Percentiles rank a stretch among this genome's conserved stretches.
These are phyloP conservation scores for Yamadazyma atmosphaerica DNA, from an alignment of 1,139 yeast species.

Conservation along the genomic window DNA sequence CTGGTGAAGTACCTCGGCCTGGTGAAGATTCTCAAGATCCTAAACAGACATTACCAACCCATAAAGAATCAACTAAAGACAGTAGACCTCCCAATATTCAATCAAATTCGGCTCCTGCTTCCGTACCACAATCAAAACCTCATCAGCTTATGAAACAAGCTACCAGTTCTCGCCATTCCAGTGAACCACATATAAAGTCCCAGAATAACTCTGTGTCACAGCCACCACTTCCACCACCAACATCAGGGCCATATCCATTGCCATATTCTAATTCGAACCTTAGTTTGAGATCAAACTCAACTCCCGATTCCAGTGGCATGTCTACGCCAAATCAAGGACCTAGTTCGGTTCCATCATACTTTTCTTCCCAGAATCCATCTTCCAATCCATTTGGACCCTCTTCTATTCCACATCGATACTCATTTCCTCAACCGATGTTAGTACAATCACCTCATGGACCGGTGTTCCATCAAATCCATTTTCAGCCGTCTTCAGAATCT, in stretches of 20 bases:
- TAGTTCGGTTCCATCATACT: conserved; percentile 1
- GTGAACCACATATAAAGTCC: conserved; percentile 1
- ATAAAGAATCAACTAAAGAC: no score
- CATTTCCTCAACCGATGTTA: neutral
- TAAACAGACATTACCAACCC: conserved; percentile 1
- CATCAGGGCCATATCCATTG: neutral
- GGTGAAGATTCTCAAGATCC: neutral
- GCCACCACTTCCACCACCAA: neutral
- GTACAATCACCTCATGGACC: conserved; percentile 2
- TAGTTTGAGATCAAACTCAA: neutral
- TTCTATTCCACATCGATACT: neutral
- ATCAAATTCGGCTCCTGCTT: conserved; percentile 12
- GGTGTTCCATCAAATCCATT: conserved; percentile 1
- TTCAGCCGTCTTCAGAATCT: neutral
- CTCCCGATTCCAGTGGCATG: conserved; percentile 1
- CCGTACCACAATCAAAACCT: conserved; percentile 10
- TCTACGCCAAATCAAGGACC: conserved; percentile 1
- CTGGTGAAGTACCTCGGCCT: no score
- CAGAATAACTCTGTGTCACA: conserved; percentile 1
- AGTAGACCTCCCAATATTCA: conserved; percentile 9
- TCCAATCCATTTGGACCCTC: neutral
- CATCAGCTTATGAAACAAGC: neutral
- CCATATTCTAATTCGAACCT: neutral
- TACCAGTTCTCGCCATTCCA: neutral
- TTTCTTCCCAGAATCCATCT: neutral